Conservation (phyloP, 169 alveolate species). For the Plasmodium malariae region DNA sequence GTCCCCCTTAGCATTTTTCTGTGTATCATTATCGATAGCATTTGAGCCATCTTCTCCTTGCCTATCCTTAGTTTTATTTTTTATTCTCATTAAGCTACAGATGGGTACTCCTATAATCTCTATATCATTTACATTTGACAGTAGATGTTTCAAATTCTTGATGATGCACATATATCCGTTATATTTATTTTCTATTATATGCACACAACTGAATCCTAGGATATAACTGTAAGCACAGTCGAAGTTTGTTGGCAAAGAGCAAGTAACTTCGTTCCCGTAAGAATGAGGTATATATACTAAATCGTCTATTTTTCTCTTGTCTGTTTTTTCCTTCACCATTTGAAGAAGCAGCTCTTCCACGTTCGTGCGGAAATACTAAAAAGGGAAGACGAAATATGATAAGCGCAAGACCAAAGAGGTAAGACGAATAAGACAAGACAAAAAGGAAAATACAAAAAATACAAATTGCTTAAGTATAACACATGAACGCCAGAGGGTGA, state of each 20-base stretch:
- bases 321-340: slow-evolving; percentile 27
- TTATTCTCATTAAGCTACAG: background rate
- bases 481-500: too few relatives aligned
- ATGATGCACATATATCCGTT: slow-evolving; percentile 93
- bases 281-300: slow-evolving; percentile 9
- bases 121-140: slow-evolving; percentile 11
- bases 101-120: slow-evolving; percentile 37
- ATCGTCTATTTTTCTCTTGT: background rate
- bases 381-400: too few relatives aligned
- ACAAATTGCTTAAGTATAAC: background rate
- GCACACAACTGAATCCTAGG: slow-evolving; percentile 93
- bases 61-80: background rate
- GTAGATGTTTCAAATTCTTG: slow-evolving; percentile 85
- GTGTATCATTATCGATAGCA: background rate
- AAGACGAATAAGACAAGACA: background rate
- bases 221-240: slow-evolving; percentile 96
- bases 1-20: background rate
- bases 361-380: slow-evolving; percentile 20
- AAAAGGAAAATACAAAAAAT: background rate
- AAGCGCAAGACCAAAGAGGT: too few relatives aligned
- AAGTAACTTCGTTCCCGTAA: slow-evolving; percentile 93
- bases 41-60: background rate
- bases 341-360: slow-evolving; percentile 25
- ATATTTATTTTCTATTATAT: slow-evolving; percentile 86
- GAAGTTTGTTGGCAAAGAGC: slow-evolving; percentile 95